Conservation (phyloP, 2,329 filamentous ascomycete species). For the Emmonsiellopsis sp. region DNA sequence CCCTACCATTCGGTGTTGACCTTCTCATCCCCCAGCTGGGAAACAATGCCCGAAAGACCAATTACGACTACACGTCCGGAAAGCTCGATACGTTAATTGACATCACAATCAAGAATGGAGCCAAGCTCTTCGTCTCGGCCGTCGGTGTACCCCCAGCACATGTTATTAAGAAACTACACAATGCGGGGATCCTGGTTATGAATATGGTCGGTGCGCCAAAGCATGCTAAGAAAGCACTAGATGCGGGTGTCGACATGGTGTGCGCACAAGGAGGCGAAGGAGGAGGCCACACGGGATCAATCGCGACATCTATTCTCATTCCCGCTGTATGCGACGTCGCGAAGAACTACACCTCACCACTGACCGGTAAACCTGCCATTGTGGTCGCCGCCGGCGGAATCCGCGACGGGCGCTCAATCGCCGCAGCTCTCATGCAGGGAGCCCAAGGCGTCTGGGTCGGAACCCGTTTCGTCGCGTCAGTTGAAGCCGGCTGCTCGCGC, state of each 20-base stretch:
- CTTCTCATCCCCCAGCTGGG: conserved; percentile 87
- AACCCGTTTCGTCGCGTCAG: conserved; percentile 76
- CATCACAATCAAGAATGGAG: conserved; percentile 72
- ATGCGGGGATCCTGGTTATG: conserved; percentile 74
- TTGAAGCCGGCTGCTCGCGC: conserved; percentile 69
- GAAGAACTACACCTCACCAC: conserved; percentile 55
- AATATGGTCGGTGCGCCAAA: conserved; percentile 95
- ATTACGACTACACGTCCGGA: conserved; percentile 89
- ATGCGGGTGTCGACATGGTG: conserved; percentile 77
- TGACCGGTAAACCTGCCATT: conserved; percentile 61
- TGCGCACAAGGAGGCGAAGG: conserved; percentile 89
- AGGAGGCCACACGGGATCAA: conserved; percentile 84
- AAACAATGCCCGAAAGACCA: conserved; percentile 72
- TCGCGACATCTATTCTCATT: conserved; percentile 75
- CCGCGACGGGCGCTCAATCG: conserved; percentile 68
- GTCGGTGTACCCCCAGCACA: conserved; percentile 74
- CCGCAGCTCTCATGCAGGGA: conserved; percentile 74
- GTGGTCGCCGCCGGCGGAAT: conserved; percentile 86
- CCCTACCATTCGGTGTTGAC: conserved; percentile 80
- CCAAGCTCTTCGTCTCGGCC: conserved; percentile 73
- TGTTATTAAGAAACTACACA: conserved; percentile 67
- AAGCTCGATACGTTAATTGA: conserved; percentile 80
- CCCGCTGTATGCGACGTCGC: conserved; percentile 82
- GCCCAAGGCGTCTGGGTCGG: conserved; percentile 87
- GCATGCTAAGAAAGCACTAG: conserved; percentile 78